Evolutionary conservation across 305 asterid genomes (phyloP).

Genomic region (Fraxinus nigra): DNA sequence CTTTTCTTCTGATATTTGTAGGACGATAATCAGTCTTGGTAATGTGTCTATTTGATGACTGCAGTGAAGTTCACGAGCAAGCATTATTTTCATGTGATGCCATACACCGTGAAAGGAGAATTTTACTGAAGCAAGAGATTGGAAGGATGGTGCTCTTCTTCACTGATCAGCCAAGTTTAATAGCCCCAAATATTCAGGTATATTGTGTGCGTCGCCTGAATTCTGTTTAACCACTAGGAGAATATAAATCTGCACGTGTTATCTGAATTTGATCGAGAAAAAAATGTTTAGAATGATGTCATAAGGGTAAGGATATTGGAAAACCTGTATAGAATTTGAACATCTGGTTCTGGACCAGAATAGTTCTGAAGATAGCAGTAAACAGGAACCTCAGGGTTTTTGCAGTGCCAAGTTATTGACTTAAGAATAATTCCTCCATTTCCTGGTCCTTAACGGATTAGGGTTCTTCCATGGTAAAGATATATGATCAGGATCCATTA

Average conservation of each 20-base stretch:
- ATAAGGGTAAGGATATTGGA: conserved; percentile 3
- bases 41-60: conserved; percentile 26
- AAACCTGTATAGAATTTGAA: conserved; percentile 3
- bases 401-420: conserved; percentile 4
- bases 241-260: conserved; percentile 9
- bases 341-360: conserved; percentile 16
- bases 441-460: not conserved
- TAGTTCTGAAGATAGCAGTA: conserved; percentile 4
- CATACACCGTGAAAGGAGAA: conserved; percentile 89
- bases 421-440: not conserved
- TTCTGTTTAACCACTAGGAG: not conserved
- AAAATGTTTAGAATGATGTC: not conserved
- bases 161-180: conserved; percentile 94
- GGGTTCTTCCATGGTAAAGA: not conserved
- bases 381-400: not conserved
- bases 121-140: conserved; percentile 92
- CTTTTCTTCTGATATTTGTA: conserved; percentile 13
- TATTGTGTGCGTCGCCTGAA: not conserved
- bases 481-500: not conserved
- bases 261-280: conserved; percentile 8
- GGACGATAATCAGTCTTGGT: conserved; percentile 24
- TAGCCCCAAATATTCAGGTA: conserved; percentile 99
- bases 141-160: conserved; percentile 98
- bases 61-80: conserved; percentile 98
- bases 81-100: conserved; percentile 82